A percentile compares a stretch with the other conserved stretches of the same genome.
These are phyloP conservation scores for Plasmodium gallinaceum DNA, from an alignment of 169 alveolate genomes.

Conservation along the genomic window DNA sequence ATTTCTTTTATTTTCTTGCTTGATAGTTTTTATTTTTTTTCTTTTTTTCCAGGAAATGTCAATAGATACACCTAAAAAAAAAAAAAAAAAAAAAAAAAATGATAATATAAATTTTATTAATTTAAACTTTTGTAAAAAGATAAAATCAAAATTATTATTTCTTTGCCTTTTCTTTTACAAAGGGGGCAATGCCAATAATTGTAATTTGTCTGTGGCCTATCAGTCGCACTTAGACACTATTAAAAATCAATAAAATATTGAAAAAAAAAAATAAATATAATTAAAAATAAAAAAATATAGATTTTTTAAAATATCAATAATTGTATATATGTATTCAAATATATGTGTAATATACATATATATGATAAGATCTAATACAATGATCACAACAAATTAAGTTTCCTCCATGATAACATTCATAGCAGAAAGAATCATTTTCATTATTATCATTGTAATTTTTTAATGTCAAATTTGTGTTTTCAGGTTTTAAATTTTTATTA, in stretches of 20 bases:
- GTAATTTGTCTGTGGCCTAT: constrained; percentile 31
- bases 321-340: background rate
- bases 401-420: constrained; percentile 84
- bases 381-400: constrained; percentile 84
- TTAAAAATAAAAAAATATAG: background rate
- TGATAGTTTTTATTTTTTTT: constrained; percentile 39
- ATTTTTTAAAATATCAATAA: background rate
- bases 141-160: background rate
- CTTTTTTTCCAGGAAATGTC: constrained; percentile 33
- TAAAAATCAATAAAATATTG: background rate
- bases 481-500: constrained; percentile 29
- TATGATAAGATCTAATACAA: constrained; percentile 81
- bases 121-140: background rate
- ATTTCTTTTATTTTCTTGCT: background rate
- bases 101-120: background rate
- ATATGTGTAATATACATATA: constrained; percentile 35
- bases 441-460: constrained; percentile 12
- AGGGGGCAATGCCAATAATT: constrained; percentile 64
- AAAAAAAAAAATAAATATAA: background rate
- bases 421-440: constrained; percentile 47
- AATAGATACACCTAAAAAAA: constrained; percentile 26
- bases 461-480: constrained; percentile 14
- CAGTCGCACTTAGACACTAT: constrained; percentile 39
- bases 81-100: constrained; percentile 10
- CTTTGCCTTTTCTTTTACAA: constrained; percentile 40